Evolutionary conservation across 352 stramenopile species (phyloP), one percentile per base, ranked within the genome.

Genomic region (Globisporangium spinosum): DNA sequence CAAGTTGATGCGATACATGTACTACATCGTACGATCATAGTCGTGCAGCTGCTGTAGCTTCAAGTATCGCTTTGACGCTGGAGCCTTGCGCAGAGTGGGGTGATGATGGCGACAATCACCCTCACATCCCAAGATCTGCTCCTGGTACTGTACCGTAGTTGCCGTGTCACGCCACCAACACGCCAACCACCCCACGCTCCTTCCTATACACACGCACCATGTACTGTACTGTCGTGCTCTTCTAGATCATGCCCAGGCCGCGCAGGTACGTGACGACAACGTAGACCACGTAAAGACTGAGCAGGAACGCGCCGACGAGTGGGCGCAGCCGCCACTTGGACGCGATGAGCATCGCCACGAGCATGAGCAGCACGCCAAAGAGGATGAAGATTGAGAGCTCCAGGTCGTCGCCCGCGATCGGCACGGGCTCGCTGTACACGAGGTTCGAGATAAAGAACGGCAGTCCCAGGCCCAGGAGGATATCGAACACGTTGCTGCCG

Each of bases 401-500:
- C 13, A 91, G 67, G 63, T 91, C 83, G 55, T 89, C 70, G 3
- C 65, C 71, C 12, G 75, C 74, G 23, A 91, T 72, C 2, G 69
- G 70, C 27, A 91, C 83, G 0, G 75, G 70, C 60, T 90, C 74
- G 13, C 71, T 57, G 70, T 91, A 89, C 17, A 94, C 74, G 17
- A 93, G 61, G 65, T 93, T 95, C 49, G 85, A 94, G 8, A 94
- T 62, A 22, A 96, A 70, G 63, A 94, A 96, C 1, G 88, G 87
- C 35, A 91, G 69, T 0, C 87, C 88, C 7, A 92, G 70, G 8
- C 88, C 88, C 20, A 96, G 73, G 23, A 91, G 62, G 67, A 96
- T 91, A 64, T 96, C 90, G 57, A 96, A 94, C 32, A 95, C 86
- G 67, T 96, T 93, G 71, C 84, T 93, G 54, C 88, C 88, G 9